Conservation (phyloP, 2,329 filamentous ascomycete species). For the Furcasterigmium furcatum region DNA sequence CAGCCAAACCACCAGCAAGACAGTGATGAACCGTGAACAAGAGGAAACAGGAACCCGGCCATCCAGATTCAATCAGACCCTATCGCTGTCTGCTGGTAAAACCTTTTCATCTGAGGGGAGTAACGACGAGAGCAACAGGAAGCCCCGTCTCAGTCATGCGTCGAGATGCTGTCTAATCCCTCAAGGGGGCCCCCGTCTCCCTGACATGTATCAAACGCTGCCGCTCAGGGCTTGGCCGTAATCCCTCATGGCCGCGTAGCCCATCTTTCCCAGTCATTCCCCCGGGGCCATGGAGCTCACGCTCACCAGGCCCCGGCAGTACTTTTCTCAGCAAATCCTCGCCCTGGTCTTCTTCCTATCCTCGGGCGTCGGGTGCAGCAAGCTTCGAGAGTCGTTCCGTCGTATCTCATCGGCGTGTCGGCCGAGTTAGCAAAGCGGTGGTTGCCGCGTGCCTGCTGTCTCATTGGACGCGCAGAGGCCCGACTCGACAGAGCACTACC, state of each 20-base stretch:
- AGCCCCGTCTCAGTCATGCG: conserved; percentile 50
- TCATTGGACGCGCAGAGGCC: neutral
- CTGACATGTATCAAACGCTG: conserved; percentile 30
- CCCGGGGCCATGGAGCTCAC: neutral
- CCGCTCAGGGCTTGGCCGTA: conserved; percentile 11
- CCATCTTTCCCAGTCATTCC: neutral
- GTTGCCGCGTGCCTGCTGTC: neutral
- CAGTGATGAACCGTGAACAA: too few relatives aligned
- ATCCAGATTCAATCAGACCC: neutral
- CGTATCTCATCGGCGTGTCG: conserved; percentile 1
- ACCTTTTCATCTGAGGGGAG: conserved; percentile 10
- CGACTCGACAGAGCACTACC: neutral
- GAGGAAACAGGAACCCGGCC: neutral
- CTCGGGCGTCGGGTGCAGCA: conserved; percentile 11
- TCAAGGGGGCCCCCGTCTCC: conserved; percentile 23
- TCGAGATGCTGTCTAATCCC: conserved; percentile 45
- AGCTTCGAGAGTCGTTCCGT: conserved; percentile 7
- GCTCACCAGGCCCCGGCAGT: neutral
- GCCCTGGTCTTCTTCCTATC: neutral
- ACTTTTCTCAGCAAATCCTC: neutral
- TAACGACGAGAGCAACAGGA: conserved; percentile 27
- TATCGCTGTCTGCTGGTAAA: neutral
- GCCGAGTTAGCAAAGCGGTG: neutral
- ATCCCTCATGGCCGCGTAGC: neutral
- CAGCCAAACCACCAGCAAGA: too few relatives aligned